Percentiles rank a stretch among this genome's conserved stretches.
These are phyloP conservation scores for Henningerozyma blattae DNA, from an alignment of 805 yeast genomes.

Conservation along the genomic window DNA sequence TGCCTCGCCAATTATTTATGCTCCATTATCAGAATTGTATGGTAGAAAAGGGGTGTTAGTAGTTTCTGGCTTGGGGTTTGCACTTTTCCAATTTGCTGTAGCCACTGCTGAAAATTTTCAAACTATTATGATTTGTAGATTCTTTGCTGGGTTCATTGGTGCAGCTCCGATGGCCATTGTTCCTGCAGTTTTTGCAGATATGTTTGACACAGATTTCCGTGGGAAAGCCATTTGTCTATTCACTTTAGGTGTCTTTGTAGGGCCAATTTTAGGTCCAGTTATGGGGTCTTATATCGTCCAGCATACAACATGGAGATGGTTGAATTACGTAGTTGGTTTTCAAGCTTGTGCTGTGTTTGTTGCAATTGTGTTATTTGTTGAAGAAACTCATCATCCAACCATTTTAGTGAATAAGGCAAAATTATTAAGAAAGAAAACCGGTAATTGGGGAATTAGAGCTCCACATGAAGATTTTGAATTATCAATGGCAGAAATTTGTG, in stretches of 20 bases:
- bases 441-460: constrained; percentile 77
- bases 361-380: constrained; percentile 29
- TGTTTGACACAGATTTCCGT: constrained; percentile 52
- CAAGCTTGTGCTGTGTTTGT: constrained; percentile 32
- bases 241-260: constrained; percentile 59
- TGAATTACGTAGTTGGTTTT: constrained; percentile 58
- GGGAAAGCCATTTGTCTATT: constrained; percentile 72
- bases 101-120: constrained; percentile 72
- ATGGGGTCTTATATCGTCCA: constrained; percentile 59
- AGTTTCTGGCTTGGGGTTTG: constrained; percentile 43
- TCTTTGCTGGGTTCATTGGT: constrained; percentile 71
- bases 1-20: constrained; percentile 84
- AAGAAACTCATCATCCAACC: constrained; percentile 65
- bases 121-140: constrained; percentile 65
- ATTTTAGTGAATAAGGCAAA: constrained; percentile 53
- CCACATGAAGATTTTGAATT: constrained; percentile 58
- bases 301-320: constrained; percentile 77
- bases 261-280: constrained; percentile 81
- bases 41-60: constrained; percentile 58
- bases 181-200: constrained; percentile 80
- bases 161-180: constrained; percentile 79
- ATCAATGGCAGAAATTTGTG: constrained; percentile 44
- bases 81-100: constrained; percentile 56
- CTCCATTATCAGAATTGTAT: constrained; percentile 70
- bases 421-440: constrained; percentile 49